Evolutionary conservation across 1,284 basidiomycete genomes (phyloP), one percentile per base, ranked within the genome.

Genomic region (Puccinia triticina): DNA sequence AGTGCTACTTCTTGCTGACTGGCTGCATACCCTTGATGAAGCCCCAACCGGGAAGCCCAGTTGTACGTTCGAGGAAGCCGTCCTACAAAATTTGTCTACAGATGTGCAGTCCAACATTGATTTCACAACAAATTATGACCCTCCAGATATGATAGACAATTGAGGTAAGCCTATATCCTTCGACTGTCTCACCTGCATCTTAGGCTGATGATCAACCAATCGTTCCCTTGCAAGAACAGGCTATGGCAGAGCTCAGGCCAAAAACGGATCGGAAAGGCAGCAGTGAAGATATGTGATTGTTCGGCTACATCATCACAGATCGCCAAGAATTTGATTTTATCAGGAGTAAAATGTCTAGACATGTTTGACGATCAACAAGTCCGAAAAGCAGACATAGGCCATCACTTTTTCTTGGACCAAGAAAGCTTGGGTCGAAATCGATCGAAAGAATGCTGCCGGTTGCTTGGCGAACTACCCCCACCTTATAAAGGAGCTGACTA

Each of bases 201-300:
- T 21, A 40, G 16, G 26, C n/a, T n/a, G 61, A 75, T 23, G 29
- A 34, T 46, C 37, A 29, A 11, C 14, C 46, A 48, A n/a, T 29
- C 0, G 43, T 46, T 67, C 4, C 7, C 40, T 14, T 26, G 84
- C 86, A 26, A 46, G 46, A 40, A 5, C 82, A 96, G 96, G 48
- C 89, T 99, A 32, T 99, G 96, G 96, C 96, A 96, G 23, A 92
- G 94, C 1, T 92, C 93, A 0, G 97, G 96, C 1, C 96, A 99
- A 88, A 89, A 90, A 23, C 94, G 94, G 0, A 91, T 99, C 76
- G 96, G 98, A 87, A 90, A 91, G 2, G 91, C 94, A 12, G 90
- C 92, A 77, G 90, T 98, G 69, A 90, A 98, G 32, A 91, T 97
- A 84, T 87, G 97, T 73, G 93, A 92, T 43, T 92, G 89, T 8